Evolutionary conservation across 805 yeast species (phyloP).

Genomic region (Ogataea polymorpha): DNA sequence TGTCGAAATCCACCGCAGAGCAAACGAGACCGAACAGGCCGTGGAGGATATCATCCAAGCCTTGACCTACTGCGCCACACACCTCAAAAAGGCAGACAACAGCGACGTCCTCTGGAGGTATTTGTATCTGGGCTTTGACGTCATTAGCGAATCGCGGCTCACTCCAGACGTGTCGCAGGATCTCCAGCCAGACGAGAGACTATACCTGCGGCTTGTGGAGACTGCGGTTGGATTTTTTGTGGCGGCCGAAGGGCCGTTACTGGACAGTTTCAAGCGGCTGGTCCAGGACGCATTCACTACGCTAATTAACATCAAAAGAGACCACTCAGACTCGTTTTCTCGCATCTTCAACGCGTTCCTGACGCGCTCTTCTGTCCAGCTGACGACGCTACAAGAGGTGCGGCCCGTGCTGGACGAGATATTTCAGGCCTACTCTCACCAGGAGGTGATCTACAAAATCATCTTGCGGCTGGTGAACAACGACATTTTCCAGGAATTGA

Average conservation of each 20-base stretch:
- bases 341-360: conserved; percentile 55
- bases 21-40: conserved; percentile 31
- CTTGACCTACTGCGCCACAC: conserved; percentile 10
- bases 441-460: conserved; percentile 50
- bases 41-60: conserved; percentile 25
- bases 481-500: conserved; percentile 49
- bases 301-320: conserved; percentile 33
- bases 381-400: conserved; percentile 58
- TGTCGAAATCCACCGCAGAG: conserved; percentile 30
- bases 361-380: conserved; percentile 42
- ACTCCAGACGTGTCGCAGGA: conserved; percentile 15
- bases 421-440: conserved; percentile 61
- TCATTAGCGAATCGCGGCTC: conserved; percentile 27
- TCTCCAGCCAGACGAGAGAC: conserved; percentile 32
- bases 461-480: conserved; percentile 54
- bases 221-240: conserved; percentile 36
- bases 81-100: neutral
- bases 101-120: conserved; percentile 33
- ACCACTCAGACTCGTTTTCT: conserved; percentile 42
- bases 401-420: conserved; percentile 59
- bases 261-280: conserved; percentile 37
- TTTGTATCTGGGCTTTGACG: conserved; percentile 33
- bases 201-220: conserved; percentile 41
- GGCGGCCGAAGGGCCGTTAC: conserved; percentile 21
- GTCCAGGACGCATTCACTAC: conserved; percentile 42